Percentiles rank a stretch among this genome's conserved stretches.
Evolutionary conservation across 2,329 filamentous ascomycete species (phyloP).

Genomic region (Stachybotrys chlorohalonatus): DNA sequence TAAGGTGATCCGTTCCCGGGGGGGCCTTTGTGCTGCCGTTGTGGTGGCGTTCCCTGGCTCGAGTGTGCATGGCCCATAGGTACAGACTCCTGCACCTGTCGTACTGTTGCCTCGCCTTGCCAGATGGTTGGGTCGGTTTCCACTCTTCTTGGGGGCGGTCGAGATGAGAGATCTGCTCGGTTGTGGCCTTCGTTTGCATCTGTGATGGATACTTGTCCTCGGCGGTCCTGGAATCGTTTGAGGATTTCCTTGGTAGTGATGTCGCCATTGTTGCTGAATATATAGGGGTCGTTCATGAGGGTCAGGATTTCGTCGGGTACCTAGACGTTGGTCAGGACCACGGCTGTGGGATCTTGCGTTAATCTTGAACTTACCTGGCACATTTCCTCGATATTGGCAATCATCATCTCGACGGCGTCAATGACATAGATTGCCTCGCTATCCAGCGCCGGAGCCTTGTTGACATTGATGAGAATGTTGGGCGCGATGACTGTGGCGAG

Average conservation of each 20-base stretch:
- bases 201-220: slow-evolving; percentile 48
- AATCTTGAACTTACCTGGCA: slow-evolving; percentile 65
- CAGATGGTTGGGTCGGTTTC: slow-evolving; percentile 81
- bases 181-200: slow-evolving; percentile 49
- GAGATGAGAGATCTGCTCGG: slow-evolving; percentile 15
- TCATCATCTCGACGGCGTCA: slow-evolving; percentile 82
- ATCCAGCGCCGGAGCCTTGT: slow-evolving; percentile 60
- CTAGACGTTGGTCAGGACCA: slow-evolving; percentile 32
- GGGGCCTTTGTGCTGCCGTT: slow-evolving; percentile 35
- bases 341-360: not conserved
- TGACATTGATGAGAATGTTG: slow-evolving; percentile 74
- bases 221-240: slow-evolving; percentile 80
- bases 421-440: slow-evolving; percentile 89
- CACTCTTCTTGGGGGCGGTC: slow-evolving; percentile 48
- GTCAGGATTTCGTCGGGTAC: slow-evolving; percentile 87
- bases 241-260: slow-evolving; percentile 96
- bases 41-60: slow-evolving; percentile 38
- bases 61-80: slow-evolving; percentile 25
- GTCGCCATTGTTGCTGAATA: slow-evolving; percentile 76
- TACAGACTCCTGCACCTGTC: slow-evolving; percentile 60
- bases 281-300: slow-evolving; percentile 71
- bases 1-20: slow-evolving; percentile 35
- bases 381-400: slow-evolving; percentile 91
- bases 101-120: slow-evolving; percentile 76
- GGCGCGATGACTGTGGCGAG: slow-evolving; percentile 95